Base-by-base conservation (phyloP, 331 rosid species). In the Saraca asoca region DNA sequence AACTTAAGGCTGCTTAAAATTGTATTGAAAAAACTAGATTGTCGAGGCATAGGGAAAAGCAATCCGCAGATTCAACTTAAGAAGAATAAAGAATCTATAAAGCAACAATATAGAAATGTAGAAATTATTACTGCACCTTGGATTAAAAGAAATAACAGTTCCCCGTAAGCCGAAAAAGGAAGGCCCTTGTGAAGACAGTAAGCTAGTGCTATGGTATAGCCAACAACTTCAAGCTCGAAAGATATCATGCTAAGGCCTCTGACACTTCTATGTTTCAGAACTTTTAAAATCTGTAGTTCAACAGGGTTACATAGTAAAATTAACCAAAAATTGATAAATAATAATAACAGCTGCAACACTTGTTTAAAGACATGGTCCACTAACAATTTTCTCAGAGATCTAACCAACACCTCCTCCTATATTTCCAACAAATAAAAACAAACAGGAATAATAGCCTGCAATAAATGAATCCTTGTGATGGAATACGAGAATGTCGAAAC, bases 161-260 rank as follows among this genome's bases (percentile, higher is more conserved):
- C 98, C 64, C 98, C 98, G 41, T 84, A 93, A 46, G 98, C 98
- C 2, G 98, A 93, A 79, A 93, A 93, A 0, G 98, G 86, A 76
- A 93, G 98, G 13, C 95, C 91, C 49, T 88, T 81, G 87, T 87
- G 83, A 55, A 93, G 90, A 82, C 95, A 90, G 67, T 87, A 90
- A 6, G 96, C 96, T 56, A 90, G 70, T 14, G 90, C 78, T 64
- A 90, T 90, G 62, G 96, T 90, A 71, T 90, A 87, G 12, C 96
- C 96, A 49, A 90, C 73, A 53, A 90, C 95, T 76, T 94, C 98
- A 58, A 90, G 97, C 92, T 94, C 98, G 58, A 90, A 94, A 13
- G 98, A 79, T n/a, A 94, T 20, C 78, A 87, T 71, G 80, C 97
- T 90, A 69, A 94, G 96, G 35, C 98, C 97, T 71, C 96, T 83